Base-by-base conservation (phyloP, 2,329 filamentous ascomycete species). In the Ramichloridium luteum region DNA sequence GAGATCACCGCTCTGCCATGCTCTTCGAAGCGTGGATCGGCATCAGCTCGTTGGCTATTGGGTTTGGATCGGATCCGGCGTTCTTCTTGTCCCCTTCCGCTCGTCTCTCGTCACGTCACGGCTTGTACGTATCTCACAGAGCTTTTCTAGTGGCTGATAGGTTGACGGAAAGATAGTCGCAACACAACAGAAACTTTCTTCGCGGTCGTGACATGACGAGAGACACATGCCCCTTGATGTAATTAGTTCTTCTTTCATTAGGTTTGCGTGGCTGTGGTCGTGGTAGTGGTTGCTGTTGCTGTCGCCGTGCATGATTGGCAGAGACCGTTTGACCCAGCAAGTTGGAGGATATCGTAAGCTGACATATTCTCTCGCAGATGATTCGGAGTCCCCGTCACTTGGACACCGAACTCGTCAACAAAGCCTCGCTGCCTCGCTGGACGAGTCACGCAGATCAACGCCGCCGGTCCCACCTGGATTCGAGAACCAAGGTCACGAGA, bases 401-500 rank as follows among this genome's bases (percentile, higher is more conserved):
- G 38, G 25, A 15, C 32, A 37, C 17, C 43, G 46, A 1, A 41
- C 44, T 6, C 41, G 49, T 25, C 40, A 47, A 27, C 35, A 46
- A 13, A 46, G 45, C 31, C 39, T 50, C 18, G 34, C 39, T n/a
- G 32, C 41, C 25, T 43, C 46, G n/a, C 42, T 48, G 15, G 41
- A 47, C 13, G 46, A 49, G 25, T 49, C 46, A 15, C 45, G 53
- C 6, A 41, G 43, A 26, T 49, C 51, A 3, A 56, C 54, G 15
- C 53, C 54, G 5, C 48, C 53, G 10, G 45, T 56, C 6, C 53
- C 53, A 9, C 54, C 54, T 6, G 53, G 53, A n/a, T 49, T 57
- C 32, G 52, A 55, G 9, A 41, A 48, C 27, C 13, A 43, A n/a
- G 42, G 40, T 18, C 48, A 54, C 25, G 55, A 56, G 34, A 54